Evolutionary conservation across 495 filamentous ascomycete species (phyloP).

Genomic region (Aspergillus carlsbadensis): DNA sequence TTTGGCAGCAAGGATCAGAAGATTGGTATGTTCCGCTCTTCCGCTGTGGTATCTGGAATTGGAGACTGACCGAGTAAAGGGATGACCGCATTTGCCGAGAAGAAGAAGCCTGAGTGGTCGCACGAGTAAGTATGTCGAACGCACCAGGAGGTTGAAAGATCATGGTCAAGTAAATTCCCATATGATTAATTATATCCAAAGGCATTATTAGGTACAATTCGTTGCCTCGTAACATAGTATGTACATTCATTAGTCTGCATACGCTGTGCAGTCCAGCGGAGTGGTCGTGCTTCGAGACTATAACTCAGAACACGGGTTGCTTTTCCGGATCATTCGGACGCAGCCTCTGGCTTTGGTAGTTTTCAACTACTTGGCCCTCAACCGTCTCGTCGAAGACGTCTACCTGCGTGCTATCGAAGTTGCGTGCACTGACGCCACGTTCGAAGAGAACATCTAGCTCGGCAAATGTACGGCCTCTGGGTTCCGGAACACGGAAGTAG

Average conservation of each 20-base stretch:
- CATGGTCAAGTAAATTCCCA: neutral
- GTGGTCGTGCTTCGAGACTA: neutral
- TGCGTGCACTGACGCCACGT: conserved; percentile 60
- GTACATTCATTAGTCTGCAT: conserved; percentile 7
- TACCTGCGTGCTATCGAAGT: conserved; percentile 63
- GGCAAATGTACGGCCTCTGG: conserved; percentile 66
- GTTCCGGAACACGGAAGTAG: conserved; percentile 76
- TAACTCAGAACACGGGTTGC: conserved; percentile 8
- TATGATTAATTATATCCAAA: neutral
- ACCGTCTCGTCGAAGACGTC: conserved; percentile 66
- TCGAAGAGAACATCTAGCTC: conserved; percentile 76
- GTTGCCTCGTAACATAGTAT: conserved; percentile 15
- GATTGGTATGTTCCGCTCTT: conserved; percentile 60
- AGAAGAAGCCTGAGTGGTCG: conserved; percentile 90
- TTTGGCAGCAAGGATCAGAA: conserved; percentile 97
- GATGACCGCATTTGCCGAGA: conserved; percentile 93
- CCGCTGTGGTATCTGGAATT: neutral
- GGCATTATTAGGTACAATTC: conserved; percentile 10
- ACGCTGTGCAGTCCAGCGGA: neutral
- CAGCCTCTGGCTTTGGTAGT: conserved; percentile 39
- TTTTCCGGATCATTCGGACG: conserved; percentile 30
- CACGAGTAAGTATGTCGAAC: conserved; percentile 57
- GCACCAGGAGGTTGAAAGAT: conserved; percentile 22
- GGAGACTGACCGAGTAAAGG: conserved; percentile 41
- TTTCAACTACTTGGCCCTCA: conserved; percentile 46